Conservation (phyloP, 148 eudicot species). For the Rhododendron ferrugineum region DNA sequence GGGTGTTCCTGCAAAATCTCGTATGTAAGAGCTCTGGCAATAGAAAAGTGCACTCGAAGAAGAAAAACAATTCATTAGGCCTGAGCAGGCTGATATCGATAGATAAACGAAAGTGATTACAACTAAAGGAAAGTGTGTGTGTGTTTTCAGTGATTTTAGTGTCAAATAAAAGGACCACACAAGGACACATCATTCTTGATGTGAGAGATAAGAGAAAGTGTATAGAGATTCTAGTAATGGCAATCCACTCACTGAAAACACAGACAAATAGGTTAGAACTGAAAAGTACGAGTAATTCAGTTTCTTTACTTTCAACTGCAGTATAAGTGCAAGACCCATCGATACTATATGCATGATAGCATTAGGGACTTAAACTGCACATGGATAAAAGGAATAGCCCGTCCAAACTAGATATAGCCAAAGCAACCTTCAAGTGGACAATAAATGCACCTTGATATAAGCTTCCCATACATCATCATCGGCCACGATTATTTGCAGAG, state of each 20-base stretch:
- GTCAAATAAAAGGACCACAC: neutral
- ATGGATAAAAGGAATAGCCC: neutral
- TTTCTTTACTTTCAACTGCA: neutral
- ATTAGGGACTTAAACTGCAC: neutral
- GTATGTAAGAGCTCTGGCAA: neutral
- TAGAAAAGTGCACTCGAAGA: neutral
- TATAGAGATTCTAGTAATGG: neutral
- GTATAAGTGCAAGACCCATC: neutral
- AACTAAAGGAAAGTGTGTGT: neutral
- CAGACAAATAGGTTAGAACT: neutral
- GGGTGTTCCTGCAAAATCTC: constrained; percentile 22
- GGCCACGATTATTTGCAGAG: constrained; percentile 21
- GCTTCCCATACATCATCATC: constrained; percentile 25
- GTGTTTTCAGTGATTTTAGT: neutral
- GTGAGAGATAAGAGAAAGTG: no score
- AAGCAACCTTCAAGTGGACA: neutral
- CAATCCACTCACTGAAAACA: neutral
- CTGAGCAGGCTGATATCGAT: neutral
- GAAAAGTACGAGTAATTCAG: neutral
- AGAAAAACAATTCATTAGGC: neutral
- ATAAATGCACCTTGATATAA: constrained; percentile 20
- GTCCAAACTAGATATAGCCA: neutral
- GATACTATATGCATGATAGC: neutral
- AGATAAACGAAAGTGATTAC: neutral
- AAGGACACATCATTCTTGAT: neutral